Evolutionary conservation across 2,329 filamentous ascomycete genomes (phyloP).

Genomic region (Sclerotinia spermophila): DNA sequence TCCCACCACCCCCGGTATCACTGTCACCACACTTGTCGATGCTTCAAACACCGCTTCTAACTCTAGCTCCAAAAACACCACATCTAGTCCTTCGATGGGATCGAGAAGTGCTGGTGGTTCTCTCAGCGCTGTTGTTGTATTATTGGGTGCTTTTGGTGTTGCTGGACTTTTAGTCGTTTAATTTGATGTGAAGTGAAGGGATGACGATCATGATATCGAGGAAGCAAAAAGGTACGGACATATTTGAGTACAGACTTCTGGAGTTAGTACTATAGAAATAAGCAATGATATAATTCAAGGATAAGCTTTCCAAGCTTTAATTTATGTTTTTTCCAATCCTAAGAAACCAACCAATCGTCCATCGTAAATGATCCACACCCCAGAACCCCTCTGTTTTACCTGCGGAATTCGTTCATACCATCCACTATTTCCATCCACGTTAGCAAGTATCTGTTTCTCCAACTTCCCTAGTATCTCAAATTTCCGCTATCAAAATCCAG

Average conservation of each 20-base stretch:
- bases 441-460: not conserved
- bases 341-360: not conserved
- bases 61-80: not conserved
- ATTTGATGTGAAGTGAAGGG: not conserved
- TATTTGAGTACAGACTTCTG: not conserved
- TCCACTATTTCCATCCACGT: not conserved
- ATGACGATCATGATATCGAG: not conserved
- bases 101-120: not conserved
- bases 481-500: no score
- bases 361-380: constrained; percentile 1
- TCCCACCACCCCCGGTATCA: not conserved
- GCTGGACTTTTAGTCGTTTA: not conserved
- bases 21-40: not conserved
- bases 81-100: not conserved
- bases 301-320: not conserved
- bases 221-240: not conserved
- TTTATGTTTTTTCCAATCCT: not conserved
- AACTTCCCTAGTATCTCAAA: not conserved
- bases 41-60: not conserved
- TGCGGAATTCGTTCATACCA: not conserved
- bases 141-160: not conserved
- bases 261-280: not conserved
- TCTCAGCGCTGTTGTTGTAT: not conserved
- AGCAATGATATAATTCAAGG: not conserved
- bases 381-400: not conserved